Conservation (phyloP, 345 rosid genomes). For the Arabis alpina region DNA sequence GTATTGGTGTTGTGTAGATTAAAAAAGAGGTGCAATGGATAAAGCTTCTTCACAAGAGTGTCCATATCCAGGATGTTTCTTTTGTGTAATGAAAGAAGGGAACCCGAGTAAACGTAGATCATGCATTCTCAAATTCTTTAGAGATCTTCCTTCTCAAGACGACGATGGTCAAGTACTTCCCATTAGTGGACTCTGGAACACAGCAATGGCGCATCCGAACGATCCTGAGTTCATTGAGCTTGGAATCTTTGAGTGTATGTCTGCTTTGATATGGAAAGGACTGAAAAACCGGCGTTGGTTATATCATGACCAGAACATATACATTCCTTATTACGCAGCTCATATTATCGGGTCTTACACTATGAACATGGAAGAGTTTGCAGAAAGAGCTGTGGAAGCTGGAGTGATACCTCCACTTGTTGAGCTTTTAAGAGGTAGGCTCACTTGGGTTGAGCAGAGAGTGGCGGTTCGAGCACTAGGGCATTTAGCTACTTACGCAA, state of each 20-base stretch:
- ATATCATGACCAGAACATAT: slow-evolving; percentile 93
- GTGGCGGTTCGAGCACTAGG: slow-evolving; percentile 97
- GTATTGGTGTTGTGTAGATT: slow-evolving; percentile 21
- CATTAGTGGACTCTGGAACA: slow-evolving; percentile 99
- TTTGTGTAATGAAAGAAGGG: slow-evolving; percentile 99
- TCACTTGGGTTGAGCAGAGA: slow-evolving; percentile 99
- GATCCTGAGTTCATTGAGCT: slow-evolving; percentile 96
- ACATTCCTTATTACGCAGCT: slow-evolving; percentile 98
- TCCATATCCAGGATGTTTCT: slow-evolving; percentile 99
- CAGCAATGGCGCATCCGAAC: slow-evolving; percentile 99
- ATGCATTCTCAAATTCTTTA: slow-evolving; percentile 85
- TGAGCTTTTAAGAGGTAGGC: slow-evolving; percentile 91
- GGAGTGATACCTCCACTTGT: slow-evolving; percentile 87
- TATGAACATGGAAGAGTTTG: slow-evolving; percentile 99
- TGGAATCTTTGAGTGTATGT: slow-evolving; percentile 97
- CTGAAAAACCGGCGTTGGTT: slow-evolving; percentile 94
- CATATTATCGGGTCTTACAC: slow-evolving; percentile 98
- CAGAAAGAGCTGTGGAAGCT: slow-evolving; percentile 81
- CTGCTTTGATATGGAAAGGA: slow-evolving; percentile 95
- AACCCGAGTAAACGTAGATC: slow-evolving; percentile 93
- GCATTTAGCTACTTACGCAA: slow-evolving; percentile 91
- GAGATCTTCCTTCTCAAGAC: slow-evolving; percentile 95
- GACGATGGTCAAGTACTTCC: slow-evolving; percentile 98
- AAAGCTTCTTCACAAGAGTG: slow-evolving; percentile 82
- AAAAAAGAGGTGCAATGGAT: slow-evolving; percentile 54